Conservation (phyloP, 148 eudicot species). For the Chenopodium suecicum region DNA sequence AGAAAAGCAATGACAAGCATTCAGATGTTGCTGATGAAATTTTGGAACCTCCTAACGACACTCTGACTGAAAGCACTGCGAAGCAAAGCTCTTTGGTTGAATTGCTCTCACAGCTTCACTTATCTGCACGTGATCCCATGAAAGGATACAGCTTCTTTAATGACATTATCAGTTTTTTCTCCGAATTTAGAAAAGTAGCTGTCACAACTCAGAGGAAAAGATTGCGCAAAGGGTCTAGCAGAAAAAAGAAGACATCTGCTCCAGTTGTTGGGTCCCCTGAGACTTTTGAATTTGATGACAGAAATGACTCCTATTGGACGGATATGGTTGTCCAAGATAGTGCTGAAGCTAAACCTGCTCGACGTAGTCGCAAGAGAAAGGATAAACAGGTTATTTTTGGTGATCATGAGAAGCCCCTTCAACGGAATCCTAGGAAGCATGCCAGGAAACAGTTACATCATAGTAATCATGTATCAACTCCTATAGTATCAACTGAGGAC, state of each 20-base stretch:
- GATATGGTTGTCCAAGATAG: conserved; percentile 79
- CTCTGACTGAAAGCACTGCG: conserved; percentile 37
- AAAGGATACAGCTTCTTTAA: conserved; percentile 42
- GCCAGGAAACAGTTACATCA: conserved; percentile 55
- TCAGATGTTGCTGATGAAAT: conserved; percentile 37
- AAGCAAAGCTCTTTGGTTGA: conserved; percentile 49
- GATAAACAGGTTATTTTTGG: conserved; percentile 35
- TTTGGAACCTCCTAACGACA: conserved; percentile 35
- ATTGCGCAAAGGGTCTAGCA: conserved; percentile 44
- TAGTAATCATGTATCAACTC: conserved; percentile 36
- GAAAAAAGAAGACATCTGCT: conserved; percentile 56
- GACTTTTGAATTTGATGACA: conserved; percentile 84
- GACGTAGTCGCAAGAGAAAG: conserved; percentile 44
- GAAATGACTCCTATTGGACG: conserved; percentile 90
- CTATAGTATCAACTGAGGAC: conserved; percentile 33
- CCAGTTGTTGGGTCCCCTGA: conserved; percentile 43
- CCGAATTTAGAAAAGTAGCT: conserved; percentile 61
- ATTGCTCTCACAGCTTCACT: conserved; percentile 64
- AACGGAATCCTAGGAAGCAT: conserved; percentile 43
- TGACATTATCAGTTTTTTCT: conserved; percentile 45
- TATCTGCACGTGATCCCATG: conserved; percentile 65
- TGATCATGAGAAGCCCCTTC: conserved; percentile 45
- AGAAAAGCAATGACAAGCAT: conserved; percentile 24
- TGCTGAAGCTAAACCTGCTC: conserved; percentile 58
- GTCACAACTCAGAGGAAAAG: conserved; percentile 37